Conservation (phyloP, 2,329 filamentous ascomycete species). For the Lomentospora prolificans region DNA sequence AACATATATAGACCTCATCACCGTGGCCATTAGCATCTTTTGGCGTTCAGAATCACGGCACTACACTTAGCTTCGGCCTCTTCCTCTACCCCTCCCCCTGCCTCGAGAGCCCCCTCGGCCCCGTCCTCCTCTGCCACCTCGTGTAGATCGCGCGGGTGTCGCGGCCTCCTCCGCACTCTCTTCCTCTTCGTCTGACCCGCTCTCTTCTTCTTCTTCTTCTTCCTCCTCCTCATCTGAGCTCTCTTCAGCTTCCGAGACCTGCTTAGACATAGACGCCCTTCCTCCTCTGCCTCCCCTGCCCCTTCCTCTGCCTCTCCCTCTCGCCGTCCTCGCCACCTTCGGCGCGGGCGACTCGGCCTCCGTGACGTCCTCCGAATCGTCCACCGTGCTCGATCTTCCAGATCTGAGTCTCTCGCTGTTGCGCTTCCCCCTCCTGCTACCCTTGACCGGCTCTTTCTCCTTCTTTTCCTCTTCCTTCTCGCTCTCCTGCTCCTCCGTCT, state of each 20-base stretch:
- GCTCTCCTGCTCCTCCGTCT: conserved; percentile 31
- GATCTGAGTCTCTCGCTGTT: conserved; percentile 18
- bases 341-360: conserved; percentile 27
- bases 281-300: conserved; percentile 4
- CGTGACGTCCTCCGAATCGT: conserved; percentile 41
- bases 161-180: conserved; percentile 26
- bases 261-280: conserved; percentile 22
- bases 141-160: conserved; percentile 27
- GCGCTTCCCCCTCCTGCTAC: conserved; percentile 19
- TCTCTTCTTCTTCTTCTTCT: conserved; percentile 21
- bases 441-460: conserved; percentile 13
- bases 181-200: conserved; percentile 20
- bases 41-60: not conserved
- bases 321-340: conserved; percentile 25
- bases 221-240: conserved; percentile 25
- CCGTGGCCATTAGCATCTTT: not conserved
- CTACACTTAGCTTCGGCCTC: conserved; percentile 13
- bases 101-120: conserved; percentile 23
- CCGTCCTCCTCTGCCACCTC: conserved; percentile 25
- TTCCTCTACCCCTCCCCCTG: conserved; percentile 21
- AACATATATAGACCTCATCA: not conserved
- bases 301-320: conserved; percentile 16
- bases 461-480: conserved; percentile 27
- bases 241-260: conserved; percentile 22
- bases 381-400: conserved; percentile 26